Conservation (phyloP, 352 stramenopile species). For the Globisporangium sylvaticum region DNA sequence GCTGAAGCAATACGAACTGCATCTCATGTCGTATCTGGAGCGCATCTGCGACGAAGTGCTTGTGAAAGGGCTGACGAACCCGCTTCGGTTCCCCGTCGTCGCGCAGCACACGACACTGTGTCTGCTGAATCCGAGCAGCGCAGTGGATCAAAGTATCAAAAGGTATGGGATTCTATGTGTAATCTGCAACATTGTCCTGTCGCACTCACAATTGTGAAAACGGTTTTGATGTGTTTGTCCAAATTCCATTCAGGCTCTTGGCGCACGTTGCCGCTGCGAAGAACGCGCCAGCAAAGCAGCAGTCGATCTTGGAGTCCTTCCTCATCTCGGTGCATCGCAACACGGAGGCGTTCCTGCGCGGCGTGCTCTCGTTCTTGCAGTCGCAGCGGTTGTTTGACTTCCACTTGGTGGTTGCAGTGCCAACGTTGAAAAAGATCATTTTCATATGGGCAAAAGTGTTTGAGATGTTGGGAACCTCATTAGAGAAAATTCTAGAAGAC, state of each 20-base stretch:
- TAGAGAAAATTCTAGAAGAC: conserved; percentile 23
- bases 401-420: conserved; percentile 39
- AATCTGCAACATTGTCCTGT: neutral
- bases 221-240: neutral
- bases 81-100: conserved; percentile 75
- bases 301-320: conserved; percentile 59
- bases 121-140: conserved; percentile 58
- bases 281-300: conserved; percentile 31
- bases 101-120: conserved; percentile 75
- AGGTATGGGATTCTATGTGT: conserved; percentile 25
- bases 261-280: conserved; percentile 48
- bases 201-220: neutral
- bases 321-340: conserved; percentile 67
- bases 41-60: conserved; percentile 70
- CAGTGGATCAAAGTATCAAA: conserved; percentile 66
- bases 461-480: conserved; percentile 40
- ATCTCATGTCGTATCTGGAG: conserved; percentile 54
- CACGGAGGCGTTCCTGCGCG: conserved; percentile 68
- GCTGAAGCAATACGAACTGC: conserved; percentile 47
- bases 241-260: conserved; percentile 36
- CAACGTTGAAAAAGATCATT: conserved; percentile 68
- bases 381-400: conserved; percentile 65
- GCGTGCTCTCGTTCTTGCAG: conserved; percentile 65
- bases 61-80: conserved; percentile 66
- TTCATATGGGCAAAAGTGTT: conserved; percentile 77